Evolutionary conservation across 2,329 filamentous ascomycete species (phyloP), one percentile per base, ranked within the genome.

Genomic region (Samsoniella hepiali): DNA sequence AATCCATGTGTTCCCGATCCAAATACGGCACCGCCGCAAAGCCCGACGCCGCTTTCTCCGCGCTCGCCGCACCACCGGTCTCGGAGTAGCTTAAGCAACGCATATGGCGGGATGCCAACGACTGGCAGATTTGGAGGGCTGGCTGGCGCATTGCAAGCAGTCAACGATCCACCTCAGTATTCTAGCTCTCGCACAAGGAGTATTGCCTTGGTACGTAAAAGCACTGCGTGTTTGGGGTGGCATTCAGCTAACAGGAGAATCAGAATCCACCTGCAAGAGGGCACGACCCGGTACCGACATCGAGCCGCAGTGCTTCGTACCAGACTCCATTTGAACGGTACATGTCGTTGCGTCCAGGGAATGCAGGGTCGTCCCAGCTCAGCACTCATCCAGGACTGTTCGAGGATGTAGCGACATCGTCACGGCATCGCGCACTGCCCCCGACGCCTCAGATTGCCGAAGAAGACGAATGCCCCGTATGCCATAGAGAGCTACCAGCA

Each of bases 381-480:
- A 71, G 72, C 31, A 72, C 65, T 40, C 78, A 74, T 27, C 72
- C 72, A 45, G 70, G 71, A 50, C 72, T 71, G 13, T 64, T 71
- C 10, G 70, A 70, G 11, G 70, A 70, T 29, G 66, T 69, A 2
- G 69, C 74, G 10, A 74, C 78, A 3, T 77, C 77, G 2, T 74
- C 75, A 4, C 70, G 73, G 22, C 77, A 73, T 45, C 78, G 75
- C 31, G 76, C 74, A 34, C 70, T 75, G 44, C 78, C 76, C 1
- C 78, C 76, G 4, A 79, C 79, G 11, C 81, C 78, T 1, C 84
- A 82, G 63, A 81, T 84, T 69, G 79, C 81, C 6, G 91, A 93
- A 72, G 90, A 93, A 71, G 90, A 93, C 71, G 88, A 91, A 69
- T 94, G 91, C 66, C 90, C 90, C 0, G 84, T 93, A 51, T 94